Conservation (phyloP, 2,329 filamentous ascomycete species). For the Calcarisporium arbuscula region DNA sequence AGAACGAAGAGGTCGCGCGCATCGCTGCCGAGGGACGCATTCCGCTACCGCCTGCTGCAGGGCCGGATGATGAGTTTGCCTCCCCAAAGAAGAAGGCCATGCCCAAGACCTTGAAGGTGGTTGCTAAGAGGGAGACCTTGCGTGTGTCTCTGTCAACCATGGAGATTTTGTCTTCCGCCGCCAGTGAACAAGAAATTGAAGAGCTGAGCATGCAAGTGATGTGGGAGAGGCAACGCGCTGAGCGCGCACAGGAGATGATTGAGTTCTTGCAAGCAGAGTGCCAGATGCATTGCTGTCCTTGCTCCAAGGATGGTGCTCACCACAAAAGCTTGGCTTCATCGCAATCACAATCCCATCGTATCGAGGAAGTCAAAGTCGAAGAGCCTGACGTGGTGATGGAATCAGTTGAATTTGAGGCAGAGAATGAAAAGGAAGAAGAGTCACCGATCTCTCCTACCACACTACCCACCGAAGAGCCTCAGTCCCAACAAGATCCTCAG, state of each 20-base stretch:
- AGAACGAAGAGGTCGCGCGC: slow-evolving; percentile 66
- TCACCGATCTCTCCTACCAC: slow-evolving; percentile 10
- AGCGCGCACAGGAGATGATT: slow-evolving; percentile 64
- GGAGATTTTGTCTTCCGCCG: slow-evolving; percentile 48
- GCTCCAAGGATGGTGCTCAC: too few species aligned
- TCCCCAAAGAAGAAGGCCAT: slow-evolving; percentile 53
- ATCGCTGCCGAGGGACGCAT: slow-evolving; percentile 67
- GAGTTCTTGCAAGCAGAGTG: slow-evolving; percentile 74
- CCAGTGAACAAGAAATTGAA: slow-evolving; percentile 53
- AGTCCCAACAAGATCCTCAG: slow-evolving; percentile 7
- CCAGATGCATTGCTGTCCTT: slow-evolving; percentile 59
- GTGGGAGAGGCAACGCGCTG: slow-evolving; percentile 57
- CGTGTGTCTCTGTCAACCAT: slow-evolving; percentile 40
- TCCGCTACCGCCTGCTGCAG: slow-evolving; percentile 51
- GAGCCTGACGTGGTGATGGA: slow-evolving; percentile 16
- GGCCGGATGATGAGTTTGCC: slow-evolving; percentile 54
- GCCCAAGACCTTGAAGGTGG: too few species aligned
- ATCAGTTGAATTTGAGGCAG: slow-evolving; percentile 15
- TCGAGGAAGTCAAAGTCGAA: slow-evolving; percentile 1
- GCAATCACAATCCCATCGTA: too few species aligned
- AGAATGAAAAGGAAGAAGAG: slow-evolving; percentile 22
- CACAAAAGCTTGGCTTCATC: too few species aligned
- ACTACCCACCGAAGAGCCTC: slow-evolving; percentile 15
- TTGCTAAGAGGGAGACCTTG: slow-evolving; percentile 13
- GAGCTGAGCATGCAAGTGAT: slow-evolving; percentile 46